Evolutionary conservation across 768 basidiomycete species (phyloP).

Genomic region (Calocybe gangraenosa): DNA sequence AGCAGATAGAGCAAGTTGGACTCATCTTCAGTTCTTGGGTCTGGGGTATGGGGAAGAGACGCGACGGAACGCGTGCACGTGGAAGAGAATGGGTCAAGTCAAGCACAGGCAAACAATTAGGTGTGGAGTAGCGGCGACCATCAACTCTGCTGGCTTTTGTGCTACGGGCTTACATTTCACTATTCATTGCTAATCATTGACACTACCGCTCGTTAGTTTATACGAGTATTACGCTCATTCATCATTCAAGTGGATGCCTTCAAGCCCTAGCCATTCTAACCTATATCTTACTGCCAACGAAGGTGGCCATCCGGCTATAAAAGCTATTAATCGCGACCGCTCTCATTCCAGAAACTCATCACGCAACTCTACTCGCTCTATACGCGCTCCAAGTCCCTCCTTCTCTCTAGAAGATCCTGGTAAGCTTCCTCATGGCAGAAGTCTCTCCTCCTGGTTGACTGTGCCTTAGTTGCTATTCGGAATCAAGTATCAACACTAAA

Average conservation of each 20-base stretch:
- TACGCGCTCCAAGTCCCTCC: constrained; percentile 53
- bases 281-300: constrained; percentile 10
- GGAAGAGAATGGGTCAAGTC: background rate
- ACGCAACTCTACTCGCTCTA: constrained; percentile 38
- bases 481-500: constrained; percentile 79
- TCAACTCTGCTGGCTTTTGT: constrained; percentile 4
- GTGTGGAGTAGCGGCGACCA: constrained; percentile 8
- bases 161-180: background rate
- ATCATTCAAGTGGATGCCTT: constrained; percentile 28
- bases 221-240: constrained; percentile 6
- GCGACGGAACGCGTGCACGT: background rate
- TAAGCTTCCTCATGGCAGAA: constrained; percentile 30
- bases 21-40: constrained; percentile 26
- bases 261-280: constrained; percentile 21
- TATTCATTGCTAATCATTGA: constrained; percentile 3
- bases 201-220: constrained; percentile 9
- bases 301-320: constrained; percentile 26
- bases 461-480: constrained; percentile 59
- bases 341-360: constrained; percentile 41
- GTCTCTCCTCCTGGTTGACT: constrained; percentile 15
- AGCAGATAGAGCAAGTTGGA: constrained; percentile 62
- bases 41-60: background rate
- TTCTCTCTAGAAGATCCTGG: constrained; percentile 63
- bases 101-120: constrained; percentile 8
- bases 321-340: constrained; percentile 27